Conservation (phyloP, 306 rosid genomes). For the Quercus alba region DNA sequence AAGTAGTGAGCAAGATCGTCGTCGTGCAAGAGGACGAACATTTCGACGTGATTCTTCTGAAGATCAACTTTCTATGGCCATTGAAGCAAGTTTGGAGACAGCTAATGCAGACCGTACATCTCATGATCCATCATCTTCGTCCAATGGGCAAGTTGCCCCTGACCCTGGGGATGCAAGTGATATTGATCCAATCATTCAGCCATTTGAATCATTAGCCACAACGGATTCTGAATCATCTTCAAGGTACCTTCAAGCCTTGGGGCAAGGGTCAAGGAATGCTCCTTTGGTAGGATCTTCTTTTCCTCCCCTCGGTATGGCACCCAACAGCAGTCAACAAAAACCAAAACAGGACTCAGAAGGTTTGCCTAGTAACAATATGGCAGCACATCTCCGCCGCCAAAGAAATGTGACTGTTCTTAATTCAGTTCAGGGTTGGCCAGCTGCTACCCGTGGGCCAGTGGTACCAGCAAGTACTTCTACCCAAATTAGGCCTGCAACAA, state of each 20-base stretch:
- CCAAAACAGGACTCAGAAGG: conserved; percentile 52
- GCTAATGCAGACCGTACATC: conserved; percentile 42
- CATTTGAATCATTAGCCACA: conserved; percentile 57
- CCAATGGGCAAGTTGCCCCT: conserved; percentile 44
- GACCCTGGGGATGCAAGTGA: conserved; percentile 42
- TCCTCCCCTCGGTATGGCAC: conserved; percentile 70
- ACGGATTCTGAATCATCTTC: conserved; percentile 56
- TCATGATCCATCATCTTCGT: conserved; percentile 32
- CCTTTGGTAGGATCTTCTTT: conserved; percentile 68
- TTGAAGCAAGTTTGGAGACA: conserved; percentile 83
- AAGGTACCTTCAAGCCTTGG: conserved; percentile 89
- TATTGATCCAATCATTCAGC: conserved; percentile 51
- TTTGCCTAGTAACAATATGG: conserved; percentile 67
- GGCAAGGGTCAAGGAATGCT: conserved; percentile 44
- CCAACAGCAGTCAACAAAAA: conserved; percentile 52
- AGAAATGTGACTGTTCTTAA: conserved; percentile 47
- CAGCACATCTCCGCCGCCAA: conserved; percentile 73
- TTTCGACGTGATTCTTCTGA: conserved; percentile 72
- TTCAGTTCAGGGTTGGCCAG: conserved; percentile 76
- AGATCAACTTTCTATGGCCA: conserved; percentile 71
- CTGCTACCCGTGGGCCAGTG: conserved; percentile 50
- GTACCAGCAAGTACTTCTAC: conserved; percentile 38
- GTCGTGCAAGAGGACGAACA: conserved; percentile 62
- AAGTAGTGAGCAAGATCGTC: conserved; percentile 63
- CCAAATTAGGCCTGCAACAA: conserved; percentile 44